These are phyloP conservation scores for Colletotrichum euphorbiae DNA, from an alignment of 2,329 filamentous ascomycete species.

Conservation along the genomic window DNA sequence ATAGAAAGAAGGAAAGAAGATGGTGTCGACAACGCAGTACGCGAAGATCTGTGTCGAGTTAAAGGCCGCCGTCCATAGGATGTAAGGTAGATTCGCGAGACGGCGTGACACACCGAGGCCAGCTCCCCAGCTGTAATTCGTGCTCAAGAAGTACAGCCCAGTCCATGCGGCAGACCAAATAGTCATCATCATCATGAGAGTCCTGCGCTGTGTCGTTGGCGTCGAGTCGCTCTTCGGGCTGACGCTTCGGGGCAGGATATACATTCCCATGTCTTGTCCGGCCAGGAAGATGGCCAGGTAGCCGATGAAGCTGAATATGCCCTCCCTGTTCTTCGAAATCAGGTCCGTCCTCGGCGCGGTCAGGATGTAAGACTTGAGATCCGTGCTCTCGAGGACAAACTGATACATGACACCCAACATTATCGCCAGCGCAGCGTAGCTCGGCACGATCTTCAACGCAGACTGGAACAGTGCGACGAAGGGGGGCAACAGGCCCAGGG, in stretches of 20 bases:
- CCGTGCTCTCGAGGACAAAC: slow-evolving; percentile 77
- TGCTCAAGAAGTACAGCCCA: slow-evolving; percentile 75
- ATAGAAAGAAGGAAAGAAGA: slow-evolving; percentile 81
- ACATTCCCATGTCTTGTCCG: slow-evolving; percentile 85
- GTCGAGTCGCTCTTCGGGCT: slow-evolving; percentile 55
- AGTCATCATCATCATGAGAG: slow-evolving; percentile 72
- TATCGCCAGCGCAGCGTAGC: slow-evolving; percentile 80
- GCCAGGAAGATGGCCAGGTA: slow-evolving; percentile 96
- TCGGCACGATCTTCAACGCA: slow-evolving; percentile 76
- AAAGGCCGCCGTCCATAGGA: slow-evolving; percentile 92
- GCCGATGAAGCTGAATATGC: slow-evolving; percentile 92
- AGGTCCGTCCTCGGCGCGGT: slow-evolving; percentile 82
- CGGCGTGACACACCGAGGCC: slow-evolving; percentile 85
- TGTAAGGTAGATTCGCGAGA: slow-evolving; percentile 91
- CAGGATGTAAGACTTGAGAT: slow-evolving; percentile 85
- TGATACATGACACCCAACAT: slow-evolving; percentile 79
- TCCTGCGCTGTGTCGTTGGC: slow-evolving; percentile 61
- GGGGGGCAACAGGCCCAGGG: slow-evolving; percentile 86
- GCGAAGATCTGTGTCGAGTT: slow-evolving; percentile 85
- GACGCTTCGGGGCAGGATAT: slow-evolving; percentile 75
- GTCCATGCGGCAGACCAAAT: slow-evolving; percentile 77
- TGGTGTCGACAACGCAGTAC: slow-evolving; percentile 81
- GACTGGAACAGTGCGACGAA: slow-evolving; percentile 88
- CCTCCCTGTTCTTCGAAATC: slow-evolving; percentile 91
- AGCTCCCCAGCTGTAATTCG: slow-evolving; percentile 76